Evolutionary conservation across 179 eudicot genomes (phyloP).

Genomic region (Amaranthus tricolor): DNA sequence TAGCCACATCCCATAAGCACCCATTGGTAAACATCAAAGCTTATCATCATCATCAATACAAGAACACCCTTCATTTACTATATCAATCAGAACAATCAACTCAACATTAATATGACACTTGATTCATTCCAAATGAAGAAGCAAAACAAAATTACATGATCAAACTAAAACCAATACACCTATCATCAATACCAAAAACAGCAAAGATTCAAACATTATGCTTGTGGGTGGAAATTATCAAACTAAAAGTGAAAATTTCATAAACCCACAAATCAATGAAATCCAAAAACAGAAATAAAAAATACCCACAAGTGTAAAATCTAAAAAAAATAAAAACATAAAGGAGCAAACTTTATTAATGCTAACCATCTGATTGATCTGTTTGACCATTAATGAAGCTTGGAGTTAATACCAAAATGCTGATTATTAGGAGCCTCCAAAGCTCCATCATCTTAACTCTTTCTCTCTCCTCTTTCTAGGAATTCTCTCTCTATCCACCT

Average conservation of each 20-base stretch:
- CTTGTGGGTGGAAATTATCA: constrained; percentile 6
- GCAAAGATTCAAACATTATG: not conserved
- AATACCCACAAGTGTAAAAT: constrained; percentile 22
- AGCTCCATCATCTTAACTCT: constrained; percentile 34
- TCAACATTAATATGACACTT: not conserved
- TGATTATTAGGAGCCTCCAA: constrained; percentile 40
- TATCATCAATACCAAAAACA: not conserved
- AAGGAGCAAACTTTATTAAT: not conserved
- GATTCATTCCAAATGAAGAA: not conserved
- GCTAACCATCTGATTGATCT: constrained; percentile 68
- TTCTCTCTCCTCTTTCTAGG: too few relatives aligned
- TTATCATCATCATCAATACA: not conserved
- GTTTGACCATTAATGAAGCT: constrained; percentile 56
- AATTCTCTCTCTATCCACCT: constrained; percentile 1
- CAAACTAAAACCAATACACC: too few relatives aligned
- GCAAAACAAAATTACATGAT: too few relatives aligned
- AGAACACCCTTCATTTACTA: constrained; percentile 8
- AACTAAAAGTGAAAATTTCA: too few relatives aligned
- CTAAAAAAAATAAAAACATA: not conserved
- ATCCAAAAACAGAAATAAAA: constrained; percentile 2
- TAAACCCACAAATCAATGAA: not conserved
- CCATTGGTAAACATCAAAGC: not conserved
- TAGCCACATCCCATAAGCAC: not conserved
- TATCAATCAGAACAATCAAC: constrained; percentile 1
- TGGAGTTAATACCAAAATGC: constrained; percentile 46